Base-by-base conservation (phyloP, 306 rosid genomes). In the Cyamopsis tetragonoloba region DNA sequence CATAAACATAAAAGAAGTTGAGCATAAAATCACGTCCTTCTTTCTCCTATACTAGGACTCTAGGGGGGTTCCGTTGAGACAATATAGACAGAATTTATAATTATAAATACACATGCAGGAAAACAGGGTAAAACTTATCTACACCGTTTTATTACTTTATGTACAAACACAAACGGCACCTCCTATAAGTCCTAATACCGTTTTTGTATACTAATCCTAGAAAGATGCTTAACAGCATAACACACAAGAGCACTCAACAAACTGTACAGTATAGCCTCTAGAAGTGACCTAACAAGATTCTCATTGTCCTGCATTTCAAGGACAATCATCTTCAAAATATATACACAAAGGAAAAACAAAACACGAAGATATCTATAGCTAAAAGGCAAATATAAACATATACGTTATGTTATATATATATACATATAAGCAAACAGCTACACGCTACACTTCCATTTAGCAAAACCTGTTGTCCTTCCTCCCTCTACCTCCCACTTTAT, bases 201-300 rank as follows among this genome's bases (percentile, higher is more conserved):
- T 44, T 62, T 11, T 28, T 48, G 31, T 27, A 31, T 60, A 7
- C 75, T 66, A 66, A 62, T 51, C 24, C 49, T 62, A 69, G 39
- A 23, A 59, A 60, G 41, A 17, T 37, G 76, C 77, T 76, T 71
- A 69, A 67, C 19, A 38, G 48, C 35, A 55, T 39, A 55, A 42
- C 46, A 41, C 71, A 38, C 67, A 49, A 9, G 76, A 77, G 37
- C 77, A 63, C 85, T 81, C 82, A 57, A 43, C 67, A 56, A 30
- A 51, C 81, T 81, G 71, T 84, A 86, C 92, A 70, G 66, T 24
- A 68, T 46, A 56, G 88, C 88, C 84, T 78, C 83, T 65, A 51
- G 49, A 26, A 66, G 80, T 35, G 68, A 78, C 81, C 79, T 73
- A 42, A 66, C 74, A 62, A 31, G 64, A 77, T 74, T 55, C 51